These are phyloP conservation scores for Xylariaceae sp. DNA, from an alignment of 2,329 filamentous ascomycete genomes.

Conservation along the genomic window DNA sequence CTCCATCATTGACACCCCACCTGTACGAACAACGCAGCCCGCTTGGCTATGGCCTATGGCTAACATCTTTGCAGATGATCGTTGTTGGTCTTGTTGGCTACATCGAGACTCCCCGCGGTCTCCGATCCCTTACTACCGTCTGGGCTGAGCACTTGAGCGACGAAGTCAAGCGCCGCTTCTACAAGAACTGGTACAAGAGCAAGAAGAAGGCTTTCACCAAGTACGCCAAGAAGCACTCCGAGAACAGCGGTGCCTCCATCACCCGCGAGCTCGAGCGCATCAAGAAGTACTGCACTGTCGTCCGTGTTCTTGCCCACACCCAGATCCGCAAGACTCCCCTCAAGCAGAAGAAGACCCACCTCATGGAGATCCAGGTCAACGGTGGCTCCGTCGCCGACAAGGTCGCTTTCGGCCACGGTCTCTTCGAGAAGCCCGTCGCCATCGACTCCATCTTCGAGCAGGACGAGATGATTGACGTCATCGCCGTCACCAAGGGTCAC, in stretches of 20 bases:
- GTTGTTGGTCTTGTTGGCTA: constrained; percentile 99
- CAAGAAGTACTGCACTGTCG: constrained; percentile 99
- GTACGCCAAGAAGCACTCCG: constrained; percentile 99
- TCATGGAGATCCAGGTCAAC: constrained; percentile 99
- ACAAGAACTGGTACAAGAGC: constrained; percentile 99
- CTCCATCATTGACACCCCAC: constrained; percentile 85
- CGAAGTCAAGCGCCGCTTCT: constrained; percentile 99
- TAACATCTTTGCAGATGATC: constrained; percentile 84
- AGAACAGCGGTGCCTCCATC: constrained; percentile 83
- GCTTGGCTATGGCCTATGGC: constrained; percentile 69
- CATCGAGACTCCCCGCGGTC: constrained; percentile 99
- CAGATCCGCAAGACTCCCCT: constrained; percentile 98
- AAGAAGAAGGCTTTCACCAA: constrained; percentile 99
- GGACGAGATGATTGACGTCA: constrained; percentile 99
- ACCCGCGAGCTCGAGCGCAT: constrained; percentile 98
- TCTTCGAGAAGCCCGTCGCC: constrained; percentile 98
- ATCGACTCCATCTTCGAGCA: constrained; percentile 95
- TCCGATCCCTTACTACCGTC: constrained; percentile 98
- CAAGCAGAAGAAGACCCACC: constrained; percentile 99
- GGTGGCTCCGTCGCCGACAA: constrained; percentile 93
- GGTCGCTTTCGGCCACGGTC: constrained; percentile 88
- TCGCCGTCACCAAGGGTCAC: constrained; percentile 99
- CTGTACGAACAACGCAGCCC: constrained; percentile 85
- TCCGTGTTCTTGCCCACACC: constrained; percentile 98
- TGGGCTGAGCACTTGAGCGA: constrained; percentile 99